A percentile compares a stretch with the other conserved stretches of the same genome.
Evolutionary conservation across 345 rosid species (phyloP).

Genomic region (Lepidium didymum): DNA sequence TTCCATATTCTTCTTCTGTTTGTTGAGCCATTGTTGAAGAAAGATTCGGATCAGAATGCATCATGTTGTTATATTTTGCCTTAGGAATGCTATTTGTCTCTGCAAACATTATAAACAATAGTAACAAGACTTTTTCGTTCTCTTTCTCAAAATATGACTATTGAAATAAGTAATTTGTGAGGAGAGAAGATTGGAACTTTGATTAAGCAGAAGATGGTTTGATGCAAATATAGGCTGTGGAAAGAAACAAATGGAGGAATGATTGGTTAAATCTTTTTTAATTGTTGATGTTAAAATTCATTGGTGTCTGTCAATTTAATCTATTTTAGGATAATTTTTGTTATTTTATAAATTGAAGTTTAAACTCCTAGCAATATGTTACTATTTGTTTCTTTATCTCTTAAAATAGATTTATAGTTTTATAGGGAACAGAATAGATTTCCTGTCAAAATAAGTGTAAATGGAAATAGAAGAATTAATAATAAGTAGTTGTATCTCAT

Average conservation of each 20-base stretch:
- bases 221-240: conserved; percentile 28
- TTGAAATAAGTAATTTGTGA: background rate
- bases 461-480: background rate
- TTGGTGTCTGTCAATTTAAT: conserved; percentile 11
- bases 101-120: conserved; percentile 21
- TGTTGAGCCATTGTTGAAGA: conserved; percentile 23
- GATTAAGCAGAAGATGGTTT: conserved; percentile 8
- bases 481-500: background rate
- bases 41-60: conserved; percentile 39
- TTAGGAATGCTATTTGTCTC: conserved; percentile 31
- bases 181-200: background rate
- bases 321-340: conserved; percentile 6
- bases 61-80: conserved; percentile 25
- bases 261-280: conserved; percentile 6
- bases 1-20: conserved; percentile 36
- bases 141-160: background rate
- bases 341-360: background rate
- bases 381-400: conserved; percentile 9
- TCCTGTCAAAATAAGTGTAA: background rate
- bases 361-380: background rate
- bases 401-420: conserved; percentile 13
- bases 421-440: background rate
- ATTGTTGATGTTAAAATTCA: background rate
- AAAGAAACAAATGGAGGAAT: background rate
- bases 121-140: background rate